Conservation (phyloP, 805 yeast genomes). For the Pichia pseudocactophila region DNA sequence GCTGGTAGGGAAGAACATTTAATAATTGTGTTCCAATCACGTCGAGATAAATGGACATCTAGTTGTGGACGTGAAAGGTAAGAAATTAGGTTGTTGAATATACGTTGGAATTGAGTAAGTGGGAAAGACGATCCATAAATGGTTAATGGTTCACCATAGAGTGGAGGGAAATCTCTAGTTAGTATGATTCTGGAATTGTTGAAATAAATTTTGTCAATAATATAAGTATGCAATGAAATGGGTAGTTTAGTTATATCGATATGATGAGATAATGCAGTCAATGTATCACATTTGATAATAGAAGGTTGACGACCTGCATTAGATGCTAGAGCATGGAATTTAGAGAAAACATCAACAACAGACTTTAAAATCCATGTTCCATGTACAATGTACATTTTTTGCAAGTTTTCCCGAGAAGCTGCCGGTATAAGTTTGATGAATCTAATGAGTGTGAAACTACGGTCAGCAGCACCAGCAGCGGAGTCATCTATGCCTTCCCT, state of each 20-base stretch:
- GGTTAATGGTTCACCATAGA: conserved; percentile 27
- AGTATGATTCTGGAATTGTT: conserved; percentile 43
- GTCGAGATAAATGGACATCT: conserved; percentile 14
- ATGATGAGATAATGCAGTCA: conserved; percentile 33
- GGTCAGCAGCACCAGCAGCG: neutral
- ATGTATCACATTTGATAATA: conserved; percentile 29
- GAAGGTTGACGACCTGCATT: conserved; percentile 11
- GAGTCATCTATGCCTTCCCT: conserved; percentile 8
- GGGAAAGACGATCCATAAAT: conserved; percentile 14
- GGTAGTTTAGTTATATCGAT: conserved; percentile 72
- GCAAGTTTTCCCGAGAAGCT: conserved; percentile 42
- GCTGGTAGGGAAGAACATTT: conserved; percentile 19
- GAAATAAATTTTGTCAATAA: conserved; percentile 44
- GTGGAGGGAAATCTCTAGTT: conserved; percentile 32
- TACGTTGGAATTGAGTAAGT: conserved; percentile 24
- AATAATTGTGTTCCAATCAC: conserved; percentile 25
- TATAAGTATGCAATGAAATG: conserved; percentile 66
- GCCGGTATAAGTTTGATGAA: conserved; percentile 49
- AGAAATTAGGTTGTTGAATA: conserved; percentile 28
- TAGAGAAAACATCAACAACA: conserved; percentile 59
- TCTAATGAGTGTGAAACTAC: conserved; percentile 26
- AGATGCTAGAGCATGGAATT: conserved; percentile 31
- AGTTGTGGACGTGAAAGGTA: conserved; percentile 23
- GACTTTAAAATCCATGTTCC: conserved; percentile 86
- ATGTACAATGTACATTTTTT: conserved; percentile 70